Evolutionary conservation across 192 early-diverging fungal species (phyloP), one percentile per base, ranked within the genome.

Genomic region (Ambispora gerdemannii): DNA sequence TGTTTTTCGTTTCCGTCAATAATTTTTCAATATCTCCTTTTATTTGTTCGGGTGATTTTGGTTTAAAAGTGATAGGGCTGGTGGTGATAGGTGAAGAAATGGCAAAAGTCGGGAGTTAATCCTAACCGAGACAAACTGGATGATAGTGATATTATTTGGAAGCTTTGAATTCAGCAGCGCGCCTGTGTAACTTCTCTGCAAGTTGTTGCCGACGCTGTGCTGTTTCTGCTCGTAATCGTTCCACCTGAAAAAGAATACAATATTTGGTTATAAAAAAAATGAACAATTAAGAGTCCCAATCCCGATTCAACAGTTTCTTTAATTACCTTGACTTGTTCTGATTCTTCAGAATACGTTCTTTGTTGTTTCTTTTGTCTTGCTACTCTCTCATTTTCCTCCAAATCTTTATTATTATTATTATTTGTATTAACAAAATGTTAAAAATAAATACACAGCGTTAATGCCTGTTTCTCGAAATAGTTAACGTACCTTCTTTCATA

Each of bases 371-470:
- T 27, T 30, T 67, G 70, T 34, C 77, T 82, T 19, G 75, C 78
- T 13, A 63, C 71, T 6, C 68, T 73, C 35, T 82, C 80, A 31
- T 73, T 49, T 36, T 63, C 67, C 33, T 79, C 80, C 17, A 82
- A 50, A 43, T 79, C 78, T 70, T 8, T 56, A 33, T 47, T 0
- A 51, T 28, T n/a, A n/a, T 3, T 50, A 50, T 17, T 51, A 19
- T 28, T 2, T 31, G 6, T 50, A 13, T 27, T 35, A 30, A 49
- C 28, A 50, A 15, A 19, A 47, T 20, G n/a, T 22, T 11, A 43
- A n/a, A 49, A 25, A 30, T 8, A 43, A 11, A 30, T 1, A 65
- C 28, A 15, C 0, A 22, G 24, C 10, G 11, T 17, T 17, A 4
- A 58, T 13, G 17, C 35, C 43, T 30, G 50, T 35, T 30, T 52